Evolutionary conservation across 345 rosid genomes (phyloP), one percentile per base, ranked within the genome.

Genomic region (Draba incana): DNA sequence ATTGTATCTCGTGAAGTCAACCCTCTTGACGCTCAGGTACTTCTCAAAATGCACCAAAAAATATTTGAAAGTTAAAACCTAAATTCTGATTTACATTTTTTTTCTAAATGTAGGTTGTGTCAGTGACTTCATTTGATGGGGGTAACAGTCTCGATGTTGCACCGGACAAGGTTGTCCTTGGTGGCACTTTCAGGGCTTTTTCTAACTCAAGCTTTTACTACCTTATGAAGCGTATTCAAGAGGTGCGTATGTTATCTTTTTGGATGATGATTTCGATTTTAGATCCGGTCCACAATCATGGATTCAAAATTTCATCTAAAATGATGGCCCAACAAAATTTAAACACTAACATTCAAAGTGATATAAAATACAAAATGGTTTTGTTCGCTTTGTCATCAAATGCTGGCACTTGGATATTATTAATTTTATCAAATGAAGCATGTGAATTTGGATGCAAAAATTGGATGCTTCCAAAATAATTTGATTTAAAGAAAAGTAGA

Each of bases 1-100:
- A 83, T 92, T 44, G 90, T 92, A 6, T 92, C 98, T 16, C 92
- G 96, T 3, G 96, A 92, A 83, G 89, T 94, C 4, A 86, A 86
- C 60, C 98, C 98, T 20, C 58, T 92, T 16, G 98, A 92, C 25
- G 78, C 98, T 5, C 96, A 88, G 83, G 97, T 88, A 6, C 27
- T 49, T 68, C 23, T 35, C 10, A 49, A 41, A 23, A 14, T 11
- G 23, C 12, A 28, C 5, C 38, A n/a, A 28, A 50, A 28, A 43
- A 38, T 13, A 51, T 50, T 44, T 15, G 15, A 24, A 33, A 49
- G 4, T 6, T 8, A 2, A 14, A 37, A 54, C 13, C 1, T 48
- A 2, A 14, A 44, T 46, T n/a, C 43, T 55, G 3, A 31, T 44
- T 48, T 2, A 2, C 13, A 9, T 50, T 49, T 2, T 27, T 9